Conservation (phyloP, 164 flowering plant species). For the Brasenia schreberi region DNA sequence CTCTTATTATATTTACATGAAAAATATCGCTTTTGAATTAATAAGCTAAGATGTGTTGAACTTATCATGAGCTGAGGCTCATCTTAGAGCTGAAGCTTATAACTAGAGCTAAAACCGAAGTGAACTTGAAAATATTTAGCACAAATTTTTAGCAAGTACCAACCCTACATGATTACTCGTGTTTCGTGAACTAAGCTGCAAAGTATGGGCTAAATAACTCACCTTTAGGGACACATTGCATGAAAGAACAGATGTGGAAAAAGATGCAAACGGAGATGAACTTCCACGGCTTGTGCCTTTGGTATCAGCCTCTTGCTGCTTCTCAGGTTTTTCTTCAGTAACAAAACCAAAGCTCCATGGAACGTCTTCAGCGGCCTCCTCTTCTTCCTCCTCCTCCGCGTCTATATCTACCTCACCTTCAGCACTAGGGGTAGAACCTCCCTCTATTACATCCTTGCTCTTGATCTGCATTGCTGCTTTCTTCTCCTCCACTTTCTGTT, state of each 20-base stretch:
- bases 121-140: too few relatives aligned
- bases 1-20: too few relatives aligned
- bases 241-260: constrained; percentile 58
- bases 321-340: constrained; percentile 10
- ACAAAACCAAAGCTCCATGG: constrained; percentile 73
- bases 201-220: constrained; percentile 13
- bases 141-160: too few relatives aligned
- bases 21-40: too few relatives aligned
- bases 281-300: constrained; percentile 29
- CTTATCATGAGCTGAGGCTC: too few relatives aligned
- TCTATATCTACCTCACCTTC: constrained; percentile 14
- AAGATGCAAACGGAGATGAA: constrained; percentile 50
- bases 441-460: constrained; percentile 22
- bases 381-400: constrained; percentile 40
- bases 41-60: too few relatives aligned
- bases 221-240: constrained; percentile 38
- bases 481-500: constrained; percentile 56
- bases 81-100: too few relatives aligned
- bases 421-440: constrained; percentile 9
- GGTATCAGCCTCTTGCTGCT: constrained; percentile 19
- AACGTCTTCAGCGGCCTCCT: constrained; percentile 37
- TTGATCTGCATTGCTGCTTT: constrained; percentile 25
- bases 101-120: too few relatives aligned
- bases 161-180: too few relatives aligned
- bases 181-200: background rate